These are phyloP conservation scores for Eustoma russellianum DNA, from an alignment of 257 asterid genomes.

Conservation along the genomic window DNA sequence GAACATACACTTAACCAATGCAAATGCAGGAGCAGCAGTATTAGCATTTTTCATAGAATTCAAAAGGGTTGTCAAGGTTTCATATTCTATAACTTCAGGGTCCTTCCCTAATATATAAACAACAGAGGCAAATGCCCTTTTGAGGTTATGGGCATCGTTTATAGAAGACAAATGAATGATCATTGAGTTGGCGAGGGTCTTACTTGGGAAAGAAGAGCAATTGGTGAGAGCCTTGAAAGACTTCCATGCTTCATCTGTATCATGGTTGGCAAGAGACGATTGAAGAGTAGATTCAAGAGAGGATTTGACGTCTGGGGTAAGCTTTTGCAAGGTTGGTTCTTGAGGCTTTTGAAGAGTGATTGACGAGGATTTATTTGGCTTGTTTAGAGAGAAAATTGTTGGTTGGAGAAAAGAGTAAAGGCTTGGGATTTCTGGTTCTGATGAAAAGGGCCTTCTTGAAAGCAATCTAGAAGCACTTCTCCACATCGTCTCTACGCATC, in stretches of 20 bases:
- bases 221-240: conserved; percentile 73
- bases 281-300: conserved; percentile 42
- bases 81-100: conserved; percentile 50
- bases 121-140: conserved; percentile 73
- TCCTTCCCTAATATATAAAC: conserved; percentile 67
- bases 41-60: conserved; percentile 54
- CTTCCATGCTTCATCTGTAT: conserved; percentile 96
- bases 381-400: conserved; percentile 49
- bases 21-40: conserved; percentile 75
- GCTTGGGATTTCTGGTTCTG: conserved; percentile 49
- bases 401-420: conserved; percentile 88
- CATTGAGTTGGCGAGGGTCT: conserved; percentile 62
- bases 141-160: conserved; percentile 56
- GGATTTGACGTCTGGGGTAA: conserved; percentile 38
- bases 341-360: conserved; percentile 19
- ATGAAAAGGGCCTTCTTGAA: conserved; percentile 41
- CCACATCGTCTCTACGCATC: conserved; percentile 28
- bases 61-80: conserved; percentile 46
- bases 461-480: conserved; percentile 27
- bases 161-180: conserved; percentile 53
- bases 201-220: conserved; percentile 51
- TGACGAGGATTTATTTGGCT: conserved; percentile 13
- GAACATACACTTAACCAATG: conserved; percentile 72
- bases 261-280: conserved; percentile 30
- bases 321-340: conserved; percentile 21